phyloP scores from a whole-genome alignment of 768 basidiomycete genomes.

The Termitomyces titanicus region DNA sequence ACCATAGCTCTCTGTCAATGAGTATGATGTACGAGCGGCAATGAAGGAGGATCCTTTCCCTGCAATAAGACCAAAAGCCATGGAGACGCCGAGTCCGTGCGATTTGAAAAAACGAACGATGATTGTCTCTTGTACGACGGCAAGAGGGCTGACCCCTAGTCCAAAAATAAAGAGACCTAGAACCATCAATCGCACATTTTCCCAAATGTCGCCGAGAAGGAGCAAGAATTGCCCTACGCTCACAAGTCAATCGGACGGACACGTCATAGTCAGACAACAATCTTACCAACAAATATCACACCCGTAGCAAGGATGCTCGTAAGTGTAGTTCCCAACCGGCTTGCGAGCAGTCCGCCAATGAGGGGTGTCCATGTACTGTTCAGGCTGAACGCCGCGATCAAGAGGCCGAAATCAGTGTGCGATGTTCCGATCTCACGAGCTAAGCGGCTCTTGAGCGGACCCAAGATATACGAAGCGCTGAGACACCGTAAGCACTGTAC shows the following conservation, averaged over 20 bases:
- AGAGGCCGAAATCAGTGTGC: constrained; percentile 72
- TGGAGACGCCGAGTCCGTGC: constrained; percentile 69
- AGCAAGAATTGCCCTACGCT: constrained; percentile 59
- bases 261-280: neutral
- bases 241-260: neutral
- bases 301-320: constrained; percentile 75
- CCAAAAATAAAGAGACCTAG: constrained; percentile 79
- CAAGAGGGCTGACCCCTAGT: constrained; percentile 73
- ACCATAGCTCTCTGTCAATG: constrained; percentile 65
- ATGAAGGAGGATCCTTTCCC: constrained; percentile 79
- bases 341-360: constrained; percentile 69
- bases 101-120: constrained; percentile 80
- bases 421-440: constrained; percentile 69
- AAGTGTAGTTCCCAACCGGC: constrained; percentile 65
- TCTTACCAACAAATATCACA: constrained; percentile 56
- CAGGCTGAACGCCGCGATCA: constrained; percentile 74
- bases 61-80: constrained; percentile 80
- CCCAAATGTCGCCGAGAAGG: constrained; percentile 58
- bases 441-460: constrained; percentile 71
- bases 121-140: constrained; percentile 82
- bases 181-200: constrained; percentile 65
- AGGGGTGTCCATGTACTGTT: constrained; percentile 76
- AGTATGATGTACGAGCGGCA: constrained; percentile 72
- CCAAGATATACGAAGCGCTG: constrained; percentile 72
- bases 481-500: neutral